Conservation (phyloP, 441 rosid genomes). For the Omphalea diandra region DNA sequence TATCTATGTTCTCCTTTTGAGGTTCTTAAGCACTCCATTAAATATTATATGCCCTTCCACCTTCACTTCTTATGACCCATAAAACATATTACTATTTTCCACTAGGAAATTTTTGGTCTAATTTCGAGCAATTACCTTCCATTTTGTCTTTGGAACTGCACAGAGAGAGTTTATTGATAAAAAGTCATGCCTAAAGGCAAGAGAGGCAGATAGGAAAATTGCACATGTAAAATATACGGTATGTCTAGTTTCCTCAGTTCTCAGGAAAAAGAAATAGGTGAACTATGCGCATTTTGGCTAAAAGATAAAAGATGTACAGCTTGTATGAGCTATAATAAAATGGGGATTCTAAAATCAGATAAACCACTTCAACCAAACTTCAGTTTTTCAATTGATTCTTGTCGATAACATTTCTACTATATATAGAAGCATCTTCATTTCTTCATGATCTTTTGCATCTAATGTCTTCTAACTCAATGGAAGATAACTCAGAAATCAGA, state of each 20-base stretch:
- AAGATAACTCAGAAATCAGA: background rate
- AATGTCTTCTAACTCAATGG: background rate
- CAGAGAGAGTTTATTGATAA: background rate
- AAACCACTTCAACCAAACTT: background rate
- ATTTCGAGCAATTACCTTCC: too few species aligned
- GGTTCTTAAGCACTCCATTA: background rate
- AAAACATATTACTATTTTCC: background rate
- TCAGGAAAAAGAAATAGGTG: background rate
- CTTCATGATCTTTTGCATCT: background rate
- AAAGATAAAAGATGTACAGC: background rate
- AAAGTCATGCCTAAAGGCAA: background rate
- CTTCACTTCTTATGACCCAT: background rate
- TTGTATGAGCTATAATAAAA: background rate
- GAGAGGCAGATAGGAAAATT: background rate
- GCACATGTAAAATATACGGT: background rate
- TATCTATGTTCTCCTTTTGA: background rate
- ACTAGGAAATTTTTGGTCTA: too few species aligned
- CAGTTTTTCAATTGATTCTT: background rate
- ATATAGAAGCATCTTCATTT: background rate
- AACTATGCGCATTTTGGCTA: background rate
- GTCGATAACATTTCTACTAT: background rate
- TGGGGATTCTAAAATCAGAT: background rate
- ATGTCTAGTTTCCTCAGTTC: background rate
- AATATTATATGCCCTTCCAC: background rate
- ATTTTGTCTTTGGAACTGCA: background rate